phyloP scores from a whole-genome alignment of 441 rosid genomes.

The Brassica hybrid region DNA sequence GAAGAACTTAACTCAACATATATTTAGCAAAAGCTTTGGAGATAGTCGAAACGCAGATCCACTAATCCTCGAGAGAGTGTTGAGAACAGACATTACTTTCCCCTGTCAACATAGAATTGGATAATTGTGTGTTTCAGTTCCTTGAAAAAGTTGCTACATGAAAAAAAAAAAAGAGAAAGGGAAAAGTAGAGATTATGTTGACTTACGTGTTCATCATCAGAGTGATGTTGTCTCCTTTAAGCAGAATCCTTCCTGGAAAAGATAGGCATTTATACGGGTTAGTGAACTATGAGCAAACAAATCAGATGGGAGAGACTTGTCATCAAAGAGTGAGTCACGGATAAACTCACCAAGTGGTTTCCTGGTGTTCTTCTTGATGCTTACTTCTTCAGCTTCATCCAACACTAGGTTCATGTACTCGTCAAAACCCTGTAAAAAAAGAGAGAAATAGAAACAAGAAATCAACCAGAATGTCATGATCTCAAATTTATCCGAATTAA shows the following conservation, averaged over 20 bases:
- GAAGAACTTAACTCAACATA: slow-evolving; percentile 26
- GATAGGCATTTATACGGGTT: slow-evolving; percentile 4
- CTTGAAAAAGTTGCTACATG: neutral
- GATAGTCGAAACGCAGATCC: neutral
- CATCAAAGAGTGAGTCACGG: neutral
- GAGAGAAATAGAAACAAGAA: slow-evolving; percentile 5
- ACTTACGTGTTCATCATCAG: slow-evolving; percentile 91
- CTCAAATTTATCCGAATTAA: neutral
- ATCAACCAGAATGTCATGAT: neutral
- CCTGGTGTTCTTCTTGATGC: slow-evolving; percentile 78
- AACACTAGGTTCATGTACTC: slow-evolving; percentile 95
- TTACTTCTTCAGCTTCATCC: slow-evolving; percentile 94
- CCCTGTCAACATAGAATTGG: slow-evolving; percentile 29
- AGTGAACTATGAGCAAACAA: neutral
- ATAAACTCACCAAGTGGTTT: slow-evolving; percentile 69
- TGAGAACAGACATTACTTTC: slow-evolving; percentile 36
- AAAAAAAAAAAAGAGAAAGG: neutral
- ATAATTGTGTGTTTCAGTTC: neutral
- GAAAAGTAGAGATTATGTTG: slow-evolving; percentile 9
- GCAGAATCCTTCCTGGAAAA: slow-evolving; percentile 77
- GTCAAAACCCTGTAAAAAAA: slow-evolving; percentile 71
- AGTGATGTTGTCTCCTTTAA: slow-evolving; percentile 87
- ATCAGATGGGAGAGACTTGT: neutral
- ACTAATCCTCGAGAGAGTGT: slow-evolving; percentile 14
- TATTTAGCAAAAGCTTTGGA: slow-evolving; percentile 20